Evolutionary conservation across 2,329 filamentous ascomycete genomes (phyloP).

Genomic region (Chrysoporthe cubensis): DNA sequence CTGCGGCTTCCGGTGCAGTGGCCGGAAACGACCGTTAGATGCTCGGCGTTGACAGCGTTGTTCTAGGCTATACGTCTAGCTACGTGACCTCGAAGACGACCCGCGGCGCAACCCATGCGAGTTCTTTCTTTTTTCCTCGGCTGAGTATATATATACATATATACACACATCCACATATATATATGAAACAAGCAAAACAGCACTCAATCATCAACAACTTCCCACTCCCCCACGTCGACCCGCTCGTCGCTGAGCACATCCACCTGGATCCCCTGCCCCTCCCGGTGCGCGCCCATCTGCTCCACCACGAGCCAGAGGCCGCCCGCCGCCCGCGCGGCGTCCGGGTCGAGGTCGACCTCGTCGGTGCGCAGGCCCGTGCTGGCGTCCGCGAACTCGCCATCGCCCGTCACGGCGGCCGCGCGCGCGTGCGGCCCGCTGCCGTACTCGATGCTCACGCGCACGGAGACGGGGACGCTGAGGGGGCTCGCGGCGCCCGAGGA

Average conservation of each 20-base stretch:
- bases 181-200: not conserved
- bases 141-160: no score
- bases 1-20: no score
- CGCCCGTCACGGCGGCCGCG: constrained; percentile 67
- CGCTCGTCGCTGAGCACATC: constrained; percentile 41
- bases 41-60: no score
- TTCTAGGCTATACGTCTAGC: no score
- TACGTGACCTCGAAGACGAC: no score
- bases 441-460: constrained; percentile 74
- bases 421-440: constrained; percentile 72
- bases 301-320: constrained; percentile 84
- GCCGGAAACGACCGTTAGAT: no score
- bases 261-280: constrained; percentile 45
- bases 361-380: constrained; percentile 68
- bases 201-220: constrained; percentile 29
- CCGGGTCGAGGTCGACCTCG: constrained; percentile 75
- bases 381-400: constrained; percentile 75
- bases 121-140: no score
- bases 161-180: no score
- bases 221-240: constrained; percentile 46
- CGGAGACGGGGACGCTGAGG: constrained; percentile 39
- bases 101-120: no score
- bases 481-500: constrained; percentile 32
- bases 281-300: constrained; percentile 62
- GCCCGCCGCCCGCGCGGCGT: constrained; percentile 50